These are phyloP conservation scores for Penicillium lagena DNA, from an alignment of 495 filamentous ascomycete genomes.

Conservation along the genomic window DNA sequence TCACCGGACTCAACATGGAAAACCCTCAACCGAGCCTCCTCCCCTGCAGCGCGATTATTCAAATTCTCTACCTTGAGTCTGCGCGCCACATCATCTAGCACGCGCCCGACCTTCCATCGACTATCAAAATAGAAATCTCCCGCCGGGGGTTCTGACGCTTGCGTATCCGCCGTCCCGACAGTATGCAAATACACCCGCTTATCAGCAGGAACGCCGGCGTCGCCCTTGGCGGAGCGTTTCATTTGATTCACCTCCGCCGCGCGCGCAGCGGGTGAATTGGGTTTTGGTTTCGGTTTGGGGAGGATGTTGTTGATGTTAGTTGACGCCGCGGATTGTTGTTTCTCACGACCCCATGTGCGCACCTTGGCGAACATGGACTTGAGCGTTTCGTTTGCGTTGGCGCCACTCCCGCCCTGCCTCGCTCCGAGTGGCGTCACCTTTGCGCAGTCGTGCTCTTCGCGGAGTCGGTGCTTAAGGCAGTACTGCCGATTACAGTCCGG, in stretches of 20 bases:
- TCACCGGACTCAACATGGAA: constrained; percentile 90
- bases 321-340: constrained; percentile 27
- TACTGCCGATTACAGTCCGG: constrained; percentile 73
- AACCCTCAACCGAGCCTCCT: constrained; percentile 72
- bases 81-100: constrained; percentile 83
- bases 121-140: constrained; percentile 79
- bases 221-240: constrained; percentile 84
- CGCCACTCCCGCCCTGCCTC: constrained; percentile 13
- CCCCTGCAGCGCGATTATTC: constrained; percentile 74
- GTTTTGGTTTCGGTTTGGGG: constrained; percentile 49
- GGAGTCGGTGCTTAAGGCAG: constrained; percentile 85
- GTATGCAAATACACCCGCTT: constrained; percentile 81
- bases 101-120: constrained; percentile 81
- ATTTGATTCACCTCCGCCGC: constrained; percentile 62
- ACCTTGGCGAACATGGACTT: constrained; percentile 58
- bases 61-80: constrained; percentile 76
- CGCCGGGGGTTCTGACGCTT: constrained; percentile 67
- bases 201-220: constrained; percentile 68
- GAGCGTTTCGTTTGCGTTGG: constrained; percentile 38
- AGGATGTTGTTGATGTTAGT: constrained; percentile 31
- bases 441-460: constrained; percentile 82
- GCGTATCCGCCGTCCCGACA: constrained; percentile 68
- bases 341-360: constrained; percentile 61
- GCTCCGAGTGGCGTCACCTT: constrained; percentile 63
- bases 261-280: constrained; percentile 51